Percentiles rank a stretch among this genome's conserved stretches.
These are phyloP conservation scores for Sporothrix brunneoviolacea DNA, from an alignment of 2,329 filamentous ascomycete species.

Conservation along the genomic window DNA sequence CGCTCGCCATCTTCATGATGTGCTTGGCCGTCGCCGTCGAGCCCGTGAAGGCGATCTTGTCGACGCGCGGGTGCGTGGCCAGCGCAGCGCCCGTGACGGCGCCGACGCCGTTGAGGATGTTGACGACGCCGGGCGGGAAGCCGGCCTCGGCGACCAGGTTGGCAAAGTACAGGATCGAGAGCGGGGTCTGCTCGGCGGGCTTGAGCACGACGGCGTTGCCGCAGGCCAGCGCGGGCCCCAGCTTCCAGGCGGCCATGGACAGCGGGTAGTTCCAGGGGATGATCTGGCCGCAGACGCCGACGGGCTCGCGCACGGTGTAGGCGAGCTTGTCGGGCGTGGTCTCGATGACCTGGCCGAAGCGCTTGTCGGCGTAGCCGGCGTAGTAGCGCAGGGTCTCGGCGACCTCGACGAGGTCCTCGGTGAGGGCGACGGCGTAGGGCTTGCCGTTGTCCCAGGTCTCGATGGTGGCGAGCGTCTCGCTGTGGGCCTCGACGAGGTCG, in stretches of 20 bases:
- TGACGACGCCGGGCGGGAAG: slow-evolving; percentile 68
- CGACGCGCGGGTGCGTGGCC: slow-evolving; percentile 55
- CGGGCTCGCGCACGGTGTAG: slow-evolving; percentile 62
- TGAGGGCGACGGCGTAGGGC: slow-evolving; percentile 30
- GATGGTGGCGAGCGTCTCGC: slow-evolving; percentile 34
- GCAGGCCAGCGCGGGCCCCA: slow-evolving; percentile 57
- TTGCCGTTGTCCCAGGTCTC: slow-evolving; percentile 83
- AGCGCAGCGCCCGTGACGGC: slow-evolving; percentile 59
- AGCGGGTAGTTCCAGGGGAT: slow-evolving; percentile 72
- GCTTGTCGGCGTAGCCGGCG: slow-evolving; percentile 65
- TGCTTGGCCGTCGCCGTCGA: slow-evolving; percentile 58
- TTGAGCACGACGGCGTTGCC: slow-evolving; percentile 57
- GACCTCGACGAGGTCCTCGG: slow-evolving; percentile 12
- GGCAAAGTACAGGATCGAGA: slow-evolving; percentile 55
- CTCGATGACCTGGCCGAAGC: slow-evolving; percentile 62
- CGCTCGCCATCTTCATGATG: slow-evolving; percentile 61
- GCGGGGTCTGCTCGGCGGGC: slow-evolving; percentile 56
- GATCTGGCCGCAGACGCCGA: slow-evolving; percentile 63
- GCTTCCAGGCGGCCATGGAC: slow-evolving; percentile 65
- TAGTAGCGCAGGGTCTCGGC: slow-evolving; percentile 59
- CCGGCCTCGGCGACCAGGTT: slow-evolving; percentile 62
- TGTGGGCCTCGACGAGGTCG: slow-evolving; percentile 33
- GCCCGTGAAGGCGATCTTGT: slow-evolving; percentile 71
- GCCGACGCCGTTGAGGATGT: slow-evolving; percentile 63
- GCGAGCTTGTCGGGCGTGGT: slow-evolving; percentile 55